These are phyloP conservation scores for Penicillium polonicum DNA, from an alignment of 2,329 filamentous ascomycete genomes.

Conservation along the genomic window DNA sequence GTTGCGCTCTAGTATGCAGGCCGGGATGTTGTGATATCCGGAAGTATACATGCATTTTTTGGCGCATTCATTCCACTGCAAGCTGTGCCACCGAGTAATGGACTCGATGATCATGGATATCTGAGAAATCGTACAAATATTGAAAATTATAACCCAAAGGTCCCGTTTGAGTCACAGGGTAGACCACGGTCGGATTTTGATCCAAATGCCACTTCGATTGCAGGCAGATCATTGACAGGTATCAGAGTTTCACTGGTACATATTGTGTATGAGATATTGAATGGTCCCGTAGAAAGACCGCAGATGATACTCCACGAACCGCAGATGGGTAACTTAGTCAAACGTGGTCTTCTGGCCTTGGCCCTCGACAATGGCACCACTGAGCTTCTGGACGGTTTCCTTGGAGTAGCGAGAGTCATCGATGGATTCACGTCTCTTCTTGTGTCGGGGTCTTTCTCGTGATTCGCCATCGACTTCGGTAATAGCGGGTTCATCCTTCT, in stretches of 20 bases:
- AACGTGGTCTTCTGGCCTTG: conserved; percentile 82
- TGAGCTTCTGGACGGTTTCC: conserved; percentile 63
- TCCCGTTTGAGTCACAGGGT: neutral
- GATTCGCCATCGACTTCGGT: conserved; percentile 26
- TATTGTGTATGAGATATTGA: neutral
- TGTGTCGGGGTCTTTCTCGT: conserved; percentile 26
- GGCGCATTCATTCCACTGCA: neutral
- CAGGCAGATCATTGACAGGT: neutral
- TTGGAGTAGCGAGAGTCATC: conserved; percentile 49
- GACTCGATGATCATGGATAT: neutral
- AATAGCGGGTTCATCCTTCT: conserved; percentile 25
- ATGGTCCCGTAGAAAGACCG: neutral
- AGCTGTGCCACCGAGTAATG: conserved; percentile 2
- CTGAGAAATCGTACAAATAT: neutral
- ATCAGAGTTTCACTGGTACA: neutral
- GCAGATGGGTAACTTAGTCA: conserved; percentile 50
- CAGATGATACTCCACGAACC: neutral
- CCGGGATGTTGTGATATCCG: conserved; percentile 5
- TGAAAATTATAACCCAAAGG: neutral
- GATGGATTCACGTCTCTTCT: conserved; percentile 27
- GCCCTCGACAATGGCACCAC: conserved; percentile 73
- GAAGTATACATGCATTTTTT: conserved; percentile 9
- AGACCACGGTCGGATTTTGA: neutral
- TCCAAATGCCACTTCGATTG: neutral
- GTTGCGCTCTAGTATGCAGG: neutral